Base-by-base conservation (phyloP, 148 eudicot genomes). In the Limonium bicolor region DNA sequence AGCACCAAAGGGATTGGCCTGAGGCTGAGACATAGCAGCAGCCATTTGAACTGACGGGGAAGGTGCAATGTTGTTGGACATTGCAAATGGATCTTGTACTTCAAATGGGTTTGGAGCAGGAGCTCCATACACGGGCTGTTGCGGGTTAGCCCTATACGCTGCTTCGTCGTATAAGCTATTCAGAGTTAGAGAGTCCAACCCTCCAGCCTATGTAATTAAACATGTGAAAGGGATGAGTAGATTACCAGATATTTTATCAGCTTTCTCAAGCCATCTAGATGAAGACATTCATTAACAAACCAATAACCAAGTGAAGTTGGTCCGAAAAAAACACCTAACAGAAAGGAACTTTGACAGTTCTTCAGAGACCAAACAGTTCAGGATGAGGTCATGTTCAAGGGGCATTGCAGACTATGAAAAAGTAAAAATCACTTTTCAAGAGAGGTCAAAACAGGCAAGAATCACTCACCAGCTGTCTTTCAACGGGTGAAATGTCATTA, bases 151-250 rank as follows among this genome's bases (percentile, higher is more conserved):
- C 66, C 99, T 71, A 46, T 85, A 92, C 16, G 78, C 82, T n/a
- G 60, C 94, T 33, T 81, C 94, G 17, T 92, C 95, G 5, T 92
- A 92, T 56, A 92, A 64, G 42, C 99, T 92, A 47, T 78, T 66
- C 21, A 92, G 58, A 19, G 78, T 86, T 37, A 92, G 88, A 0
- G 94, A 75, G 56, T 92, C 99, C 72, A 92, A 61, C 65, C 99
- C 99, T 18, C 99, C 99, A 46, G 81, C 99, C 99, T 92, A n/a
- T n/a, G n/a, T n/a, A n/a, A n/a, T n/a, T n/a, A n/a, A n/a, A n/a
- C n/a, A n/a, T n/a, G n/a, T n/a, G n/a, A n/a, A n/a, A n/a, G n/a
- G n/a, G n/a, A n/a, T n/a, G n/a, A n/a, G n/a, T n/a, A n/a, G n/a
- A n/a, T n/a, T n/a, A n/a, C n/a, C n/a, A n/a, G n/a, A n/a, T n/a